Percentiles rank a stretch among this genome's conserved stretches.
These are phyloP conservation scores for Microbotryum silenes-acaulis DNA, from an alignment of 1,284 basidiomycete genomes.

Conservation along the genomic window DNA sequence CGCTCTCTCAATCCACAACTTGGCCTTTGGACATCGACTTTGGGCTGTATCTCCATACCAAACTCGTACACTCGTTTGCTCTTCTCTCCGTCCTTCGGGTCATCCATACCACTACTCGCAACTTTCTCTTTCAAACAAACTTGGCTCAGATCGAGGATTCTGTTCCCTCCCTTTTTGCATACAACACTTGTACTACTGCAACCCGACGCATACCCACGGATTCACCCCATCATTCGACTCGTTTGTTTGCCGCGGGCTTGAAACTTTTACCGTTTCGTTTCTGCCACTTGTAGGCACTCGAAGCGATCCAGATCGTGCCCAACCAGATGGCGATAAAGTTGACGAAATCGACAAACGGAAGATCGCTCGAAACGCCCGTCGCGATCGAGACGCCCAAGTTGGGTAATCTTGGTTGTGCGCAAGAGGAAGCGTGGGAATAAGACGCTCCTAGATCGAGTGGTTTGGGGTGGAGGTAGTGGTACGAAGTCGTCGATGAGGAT, in stretches of 20 bases:
- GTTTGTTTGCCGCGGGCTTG: neutral
- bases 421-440: neutral
- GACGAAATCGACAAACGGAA: constrained; percentile 2
- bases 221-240: neutral
- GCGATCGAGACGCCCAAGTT: neutral
- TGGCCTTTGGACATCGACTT: too few species aligned
- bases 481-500: neutral
- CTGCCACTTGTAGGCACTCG: neutral
- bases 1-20: neutral
- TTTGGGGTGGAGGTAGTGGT: constrained; percentile 1
- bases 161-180: neutral
- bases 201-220: neutral
- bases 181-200: neutral
- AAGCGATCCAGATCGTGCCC: constrained; percentile 1
- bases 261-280: neutral
- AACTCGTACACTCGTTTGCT: constrained; percentile 1
- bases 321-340: constrained; percentile 7
- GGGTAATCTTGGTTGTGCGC: neutral
- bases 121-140: neutral
- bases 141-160: neutral
- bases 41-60: neutral
- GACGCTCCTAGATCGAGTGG: neutral
- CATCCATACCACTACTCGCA: neutral
- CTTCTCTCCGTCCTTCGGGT: neutral
- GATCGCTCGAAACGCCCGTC: neutral